Evolutionary conservation across 441 rosid species (phyloP).

Genomic region (Erodium chrysanthum): DNA sequence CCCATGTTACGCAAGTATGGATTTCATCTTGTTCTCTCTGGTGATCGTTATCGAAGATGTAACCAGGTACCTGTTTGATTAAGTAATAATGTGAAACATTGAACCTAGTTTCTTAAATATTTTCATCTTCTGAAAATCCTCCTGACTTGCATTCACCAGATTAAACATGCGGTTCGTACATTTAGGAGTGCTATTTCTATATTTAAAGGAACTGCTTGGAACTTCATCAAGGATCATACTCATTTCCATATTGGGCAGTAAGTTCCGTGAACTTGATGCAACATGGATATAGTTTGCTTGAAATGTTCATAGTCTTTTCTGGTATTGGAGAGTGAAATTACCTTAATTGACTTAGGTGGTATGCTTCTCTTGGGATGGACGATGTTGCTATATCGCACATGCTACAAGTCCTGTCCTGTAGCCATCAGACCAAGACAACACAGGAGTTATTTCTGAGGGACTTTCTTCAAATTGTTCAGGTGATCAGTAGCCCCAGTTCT

Average conservation of each 20-base stretch:
- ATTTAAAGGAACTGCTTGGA: constrained; percentile 78
- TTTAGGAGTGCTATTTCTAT: constrained; percentile 79
- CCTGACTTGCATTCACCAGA: constrained; percentile 34
- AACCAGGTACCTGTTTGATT: constrained; percentile 61
- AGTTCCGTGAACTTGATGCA: constrained; percentile 28
- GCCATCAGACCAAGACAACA: constrained; percentile 76
- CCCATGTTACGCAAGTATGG: constrained; percentile 95
- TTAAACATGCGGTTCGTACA: constrained; percentile 92
- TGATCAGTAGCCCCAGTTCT: constrained; percentile 15
- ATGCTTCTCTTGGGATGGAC: constrained; percentile 79
- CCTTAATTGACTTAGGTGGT: constrained; percentile 54
- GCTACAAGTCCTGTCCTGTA: constrained; percentile 77
- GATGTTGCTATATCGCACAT: constrained; percentile 74
- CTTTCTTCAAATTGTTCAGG: constrained; percentile 83
- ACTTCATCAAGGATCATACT: constrained; percentile 88
- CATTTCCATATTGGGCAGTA: constrained; percentile 95
- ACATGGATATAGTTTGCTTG: constrained; percentile 19
- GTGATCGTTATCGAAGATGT: constrained; percentile 84
- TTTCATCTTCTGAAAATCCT: constrained; percentile 20
- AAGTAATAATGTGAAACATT: constrained; percentile 12
- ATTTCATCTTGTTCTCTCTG: constrained; percentile 95
- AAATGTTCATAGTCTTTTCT: neutral
- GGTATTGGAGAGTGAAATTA: constrained; percentile 17
- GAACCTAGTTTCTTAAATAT: constrained; percentile 14
- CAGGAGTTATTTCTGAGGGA: constrained; percentile 82